phyloP scores from a whole-genome alignment of 768 basidiomycete genomes.

The Sporobolomyces roseus region DNA sequence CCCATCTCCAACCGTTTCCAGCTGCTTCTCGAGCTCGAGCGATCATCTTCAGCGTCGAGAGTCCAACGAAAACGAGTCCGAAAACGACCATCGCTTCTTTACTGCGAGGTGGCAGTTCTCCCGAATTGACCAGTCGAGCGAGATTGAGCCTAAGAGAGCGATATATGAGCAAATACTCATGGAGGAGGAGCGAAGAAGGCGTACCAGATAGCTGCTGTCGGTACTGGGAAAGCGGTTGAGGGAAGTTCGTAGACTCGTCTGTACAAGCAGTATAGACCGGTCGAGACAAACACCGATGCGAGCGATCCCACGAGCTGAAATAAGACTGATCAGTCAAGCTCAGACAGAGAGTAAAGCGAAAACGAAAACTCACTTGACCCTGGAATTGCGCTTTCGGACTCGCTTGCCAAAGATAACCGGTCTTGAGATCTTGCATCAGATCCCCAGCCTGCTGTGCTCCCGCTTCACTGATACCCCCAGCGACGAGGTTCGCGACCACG shows the following conservation, averaged over 20 bases:
- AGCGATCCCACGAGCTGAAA: constrained; percentile 75
- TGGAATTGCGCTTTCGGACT: constrained; percentile 92
- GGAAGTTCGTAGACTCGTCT: constrained; percentile 82
- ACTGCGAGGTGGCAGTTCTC: constrained; percentile 72
- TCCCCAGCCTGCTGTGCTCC: constrained; percentile 97
- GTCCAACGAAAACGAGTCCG: constrained; percentile 64
- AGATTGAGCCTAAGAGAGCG: constrained; percentile 50
- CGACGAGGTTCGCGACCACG: constrained; percentile 96
- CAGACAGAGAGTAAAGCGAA: not conserved
- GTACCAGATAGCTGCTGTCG: constrained; percentile 88
- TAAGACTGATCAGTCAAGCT: not conserved
- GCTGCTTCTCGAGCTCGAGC: not conserved
- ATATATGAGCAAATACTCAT: constrained; percentile 42
- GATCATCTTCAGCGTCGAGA: constrained; percentile 63
- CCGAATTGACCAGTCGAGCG: constrained; percentile 56
- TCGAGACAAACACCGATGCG: constrained; percentile 80
- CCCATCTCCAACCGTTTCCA: constrained; percentile 4
- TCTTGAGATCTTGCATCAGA: constrained; percentile 97
- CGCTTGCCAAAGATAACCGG: constrained; percentile 84
- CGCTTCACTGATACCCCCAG: constrained; percentile 92
- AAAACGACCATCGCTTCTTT: constrained; percentile 73
- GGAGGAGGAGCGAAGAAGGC: constrained; percentile 46
- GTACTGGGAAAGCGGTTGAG: constrained; percentile 90
- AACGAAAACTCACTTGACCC: constrained; percentile 54
- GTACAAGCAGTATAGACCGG: constrained; percentile 82